Conservation (phyloP, 1,284 basidiomycete species). For the Moesziomyces aphidis region DNA sequence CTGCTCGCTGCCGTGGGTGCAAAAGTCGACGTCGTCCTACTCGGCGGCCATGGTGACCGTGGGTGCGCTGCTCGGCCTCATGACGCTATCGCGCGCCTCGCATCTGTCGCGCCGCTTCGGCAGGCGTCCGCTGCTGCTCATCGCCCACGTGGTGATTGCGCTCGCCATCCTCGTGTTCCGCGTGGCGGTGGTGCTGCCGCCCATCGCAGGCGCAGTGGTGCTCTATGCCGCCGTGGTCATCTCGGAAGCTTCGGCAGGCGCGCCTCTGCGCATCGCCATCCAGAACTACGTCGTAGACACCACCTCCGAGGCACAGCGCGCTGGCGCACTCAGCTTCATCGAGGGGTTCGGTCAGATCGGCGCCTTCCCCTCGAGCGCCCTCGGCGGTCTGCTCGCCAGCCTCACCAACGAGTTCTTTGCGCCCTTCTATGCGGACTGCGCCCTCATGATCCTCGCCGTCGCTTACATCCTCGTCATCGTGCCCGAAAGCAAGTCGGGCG, state of each 20-base stretch:
- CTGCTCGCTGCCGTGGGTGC: conserved; percentile 52
- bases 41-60: conserved; percentile 59
- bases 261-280: conserved; percentile 56
- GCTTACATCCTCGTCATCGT: conserved; percentile 53
- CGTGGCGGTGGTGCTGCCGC: conserved; percentile 46
- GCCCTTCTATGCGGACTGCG: conserved; percentile 59
- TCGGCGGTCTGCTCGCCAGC: conserved; percentile 57
- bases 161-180: conserved; percentile 49
- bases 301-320: conserved; percentile 51
- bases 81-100: conserved; percentile 51
- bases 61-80: conserved; percentile 53
- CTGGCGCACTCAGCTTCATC: conserved; percentile 58
- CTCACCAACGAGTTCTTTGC: conserved; percentile 59
- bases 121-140: conserved; percentile 54
- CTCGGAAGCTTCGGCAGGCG: conserved; percentile 57
- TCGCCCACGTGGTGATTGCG: conserved; percentile 50
- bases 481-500: conserved; percentile 53
- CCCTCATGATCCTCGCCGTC: conserved; percentile 47
- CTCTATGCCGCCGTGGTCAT: conserved; percentile 53
- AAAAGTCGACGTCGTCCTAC: conserved; percentile 57
- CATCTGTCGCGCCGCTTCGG: conserved; percentile 52
- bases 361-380: conserved; percentile 55
- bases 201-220: conserved; percentile 45
- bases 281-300: conserved; percentile 65
- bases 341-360: conserved; percentile 63